A percentile compares a stretch with the other conserved stretches of the same genome.
Conservation (phyloP, 108 stramenopile genomes). For the Ochromonas danica region DNA sequence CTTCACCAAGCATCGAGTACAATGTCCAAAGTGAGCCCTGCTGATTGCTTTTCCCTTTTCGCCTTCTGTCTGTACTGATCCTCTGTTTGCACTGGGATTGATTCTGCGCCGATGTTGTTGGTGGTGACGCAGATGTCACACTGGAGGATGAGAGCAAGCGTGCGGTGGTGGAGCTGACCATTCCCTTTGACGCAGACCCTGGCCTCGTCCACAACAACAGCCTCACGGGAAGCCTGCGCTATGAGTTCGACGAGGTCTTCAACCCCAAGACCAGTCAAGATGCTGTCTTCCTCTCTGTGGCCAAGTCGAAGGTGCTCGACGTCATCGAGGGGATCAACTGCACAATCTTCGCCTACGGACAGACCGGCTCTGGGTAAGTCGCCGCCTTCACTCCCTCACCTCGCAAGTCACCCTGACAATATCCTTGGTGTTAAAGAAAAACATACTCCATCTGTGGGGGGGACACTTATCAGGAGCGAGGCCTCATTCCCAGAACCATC, state of each 20-base stretch:
- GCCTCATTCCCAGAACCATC: conserved; percentile 59
- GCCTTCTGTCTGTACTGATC: no score
- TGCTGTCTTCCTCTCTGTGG: not conserved
- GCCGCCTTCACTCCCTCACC: not conserved
- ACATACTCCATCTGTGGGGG: conserved; percentile 63
- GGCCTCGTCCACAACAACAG: conserved; percentile 34
- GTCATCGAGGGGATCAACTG: conserved; percentile 24
- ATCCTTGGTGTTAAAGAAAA: conserved; percentile 42
- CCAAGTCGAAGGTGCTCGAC: conserved; percentile 2
- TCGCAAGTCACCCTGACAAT: not conserved
- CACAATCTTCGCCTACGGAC: conserved; percentile 49
- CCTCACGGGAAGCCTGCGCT: not conserved
- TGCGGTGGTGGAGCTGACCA: not conserved
- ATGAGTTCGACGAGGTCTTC: conserved; percentile 21
- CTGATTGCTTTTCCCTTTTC: no score
- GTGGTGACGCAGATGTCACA: no score
- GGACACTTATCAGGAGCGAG: conserved; percentile 53
- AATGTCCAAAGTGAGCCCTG: no score
- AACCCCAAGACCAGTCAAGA: conserved; percentile 16
- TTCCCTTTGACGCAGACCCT: conserved; percentile 31
- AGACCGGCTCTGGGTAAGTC: conserved; percentile 58
- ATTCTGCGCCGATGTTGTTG: no score
- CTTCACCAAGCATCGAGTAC: no score
- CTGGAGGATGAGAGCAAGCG: not conserved
- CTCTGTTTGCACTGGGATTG: no score